Evolutionary conservation across 148 eudicot genomes (phyloP).

Genomic region (Agrostemma githago): DNA sequence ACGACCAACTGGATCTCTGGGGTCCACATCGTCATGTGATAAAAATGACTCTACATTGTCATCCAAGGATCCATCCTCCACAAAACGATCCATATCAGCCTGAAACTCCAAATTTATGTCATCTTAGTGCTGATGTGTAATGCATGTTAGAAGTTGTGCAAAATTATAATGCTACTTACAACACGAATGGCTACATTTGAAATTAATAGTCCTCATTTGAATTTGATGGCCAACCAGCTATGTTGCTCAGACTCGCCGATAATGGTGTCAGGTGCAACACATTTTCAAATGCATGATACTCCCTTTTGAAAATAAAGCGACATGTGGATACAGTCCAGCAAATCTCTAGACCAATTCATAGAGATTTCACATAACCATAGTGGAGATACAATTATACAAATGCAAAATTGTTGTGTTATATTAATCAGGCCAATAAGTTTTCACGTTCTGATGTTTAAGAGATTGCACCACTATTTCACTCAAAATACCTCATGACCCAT

Average conservation of each 20-base stretch:
- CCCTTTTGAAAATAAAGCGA: background rate
- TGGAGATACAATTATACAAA: background rate
- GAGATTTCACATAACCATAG: background rate
- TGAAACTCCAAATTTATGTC: constrained; percentile 60
- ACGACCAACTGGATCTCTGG: constrained; percentile 64
- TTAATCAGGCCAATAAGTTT: background rate
- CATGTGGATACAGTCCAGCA: background rate
- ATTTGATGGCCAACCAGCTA: background rate
- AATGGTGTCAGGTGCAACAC: background rate
- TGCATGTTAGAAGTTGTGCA: constrained; percentile 27
- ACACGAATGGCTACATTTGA: background rate
- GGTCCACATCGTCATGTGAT: constrained; percentile 81
- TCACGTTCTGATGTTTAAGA: background rate
- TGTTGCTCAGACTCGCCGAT: background rate
- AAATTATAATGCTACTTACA: background rate
- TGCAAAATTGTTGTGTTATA: background rate
- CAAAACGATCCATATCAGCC: constrained; percentile 86
- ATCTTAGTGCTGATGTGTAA: constrained; percentile 55
- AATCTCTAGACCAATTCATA: background rate
- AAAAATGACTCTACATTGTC: constrained; percentile 91
- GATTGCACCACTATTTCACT: background rate
- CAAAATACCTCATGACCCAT: background rate
- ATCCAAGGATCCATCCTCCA: constrained; percentile 90
- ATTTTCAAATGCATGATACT: background rate
- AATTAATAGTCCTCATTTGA: background rate